Base-by-base conservation (phyloP, 805 yeast species). In the Yarrowia bubula region DNA sequence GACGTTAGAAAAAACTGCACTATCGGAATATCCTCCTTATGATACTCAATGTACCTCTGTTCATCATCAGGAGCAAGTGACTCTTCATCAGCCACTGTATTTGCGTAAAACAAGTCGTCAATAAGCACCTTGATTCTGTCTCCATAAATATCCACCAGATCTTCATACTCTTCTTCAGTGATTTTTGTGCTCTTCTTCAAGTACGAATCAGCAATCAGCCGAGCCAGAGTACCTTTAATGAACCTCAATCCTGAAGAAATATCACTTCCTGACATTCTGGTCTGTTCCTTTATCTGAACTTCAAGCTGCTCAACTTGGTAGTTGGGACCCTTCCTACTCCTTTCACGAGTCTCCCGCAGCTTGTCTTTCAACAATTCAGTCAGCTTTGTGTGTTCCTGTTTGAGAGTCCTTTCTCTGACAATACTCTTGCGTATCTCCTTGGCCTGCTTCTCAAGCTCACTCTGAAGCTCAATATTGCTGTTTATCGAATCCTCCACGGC, bases 11-110 rank as follows among this genome's bases (percentile, higher is more conserved):
- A 58, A 14, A 43, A 58, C 28, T 58, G 51, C 5, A 58, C 51
- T 9, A 58, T 58, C 14, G 64, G 64, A 22, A 43, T 58, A 28
- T 58, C 64, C 11, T 58, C 64, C 50, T 58, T 58, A 22, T 43
- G 43, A 11, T 58, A 58, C 28, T 43, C 51, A 28, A 58, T 28
- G 43, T 58, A 58, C n/a, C 64, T 51, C 11, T 37, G 8, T 14
- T 43, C 51, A n/a, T 58, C 51, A 10, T 58, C 64, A 1, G 51
- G 64, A 37, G 64, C 35, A 5, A 44, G 42, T 1, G 32, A 22
- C 35, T 58, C 51, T 43, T 58, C 64, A 13, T 58, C 64, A 9
- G 64, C 64, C 13, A 28, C 51, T 17, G 44, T 8, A 35, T 58
- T 58, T 7, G 64, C 64, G 28, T 58, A 33, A 15, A 43, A 58